Evolutionary conservation across 2,329 filamentous ascomycete species (phyloP).

Genomic region (Alternaria arborescens): DNA sequence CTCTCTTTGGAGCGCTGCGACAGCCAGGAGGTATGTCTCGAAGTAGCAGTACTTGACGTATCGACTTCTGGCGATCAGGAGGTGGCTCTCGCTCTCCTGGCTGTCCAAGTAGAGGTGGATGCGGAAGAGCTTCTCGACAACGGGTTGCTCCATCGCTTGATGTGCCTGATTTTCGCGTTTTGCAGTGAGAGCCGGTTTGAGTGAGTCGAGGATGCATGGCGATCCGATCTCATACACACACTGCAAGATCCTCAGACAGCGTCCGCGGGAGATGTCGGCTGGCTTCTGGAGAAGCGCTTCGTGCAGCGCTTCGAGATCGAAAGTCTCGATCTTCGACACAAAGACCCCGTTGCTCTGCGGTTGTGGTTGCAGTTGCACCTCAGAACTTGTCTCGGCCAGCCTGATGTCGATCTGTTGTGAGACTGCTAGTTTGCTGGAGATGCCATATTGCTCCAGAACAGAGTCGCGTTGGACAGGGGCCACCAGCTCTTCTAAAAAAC

Average conservation of each 20-base stretch:
- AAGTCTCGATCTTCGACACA: slow-evolving; percentile 4
- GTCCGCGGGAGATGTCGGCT: not conserved
- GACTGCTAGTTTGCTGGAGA: not conserved
- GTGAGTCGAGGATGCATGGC: slow-evolving; percentile 9
- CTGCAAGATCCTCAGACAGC: slow-evolving; percentile 11
- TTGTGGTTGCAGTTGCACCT: slow-evolving; percentile 1
- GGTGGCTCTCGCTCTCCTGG: slow-evolving; percentile 10
- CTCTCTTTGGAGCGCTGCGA: slow-evolving; percentile 8
- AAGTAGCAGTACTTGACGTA: slow-evolving; percentile 21
- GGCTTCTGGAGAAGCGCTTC: not conserved
- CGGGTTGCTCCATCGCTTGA: slow-evolving; percentile 1
- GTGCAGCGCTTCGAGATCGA: not conserved
- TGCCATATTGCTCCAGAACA: slow-evolving; percentile 7
- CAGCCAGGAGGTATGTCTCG: slow-evolving; percentile 13
- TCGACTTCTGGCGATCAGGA: slow-evolving; percentile 7
- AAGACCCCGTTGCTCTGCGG: not conserved
- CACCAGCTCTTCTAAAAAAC: too few species aligned
- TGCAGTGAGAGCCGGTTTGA: not conserved
- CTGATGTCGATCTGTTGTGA: not conserved
- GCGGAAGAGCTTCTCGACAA: slow-evolving; percentile 7
- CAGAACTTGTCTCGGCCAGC: not conserved
- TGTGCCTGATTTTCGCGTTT: not conserved
- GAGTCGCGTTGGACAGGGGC: not conserved
- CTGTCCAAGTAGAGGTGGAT: slow-evolving; percentile 13
- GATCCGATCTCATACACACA: slow-evolving; percentile 14